Percentiles rank a stretch among this genome's conserved stretches.
These are phyloP conservation scores for Mycena haematopus DNA, from an alignment of 768 basidiomycete genomes.

Conservation along the genomic window DNA sequence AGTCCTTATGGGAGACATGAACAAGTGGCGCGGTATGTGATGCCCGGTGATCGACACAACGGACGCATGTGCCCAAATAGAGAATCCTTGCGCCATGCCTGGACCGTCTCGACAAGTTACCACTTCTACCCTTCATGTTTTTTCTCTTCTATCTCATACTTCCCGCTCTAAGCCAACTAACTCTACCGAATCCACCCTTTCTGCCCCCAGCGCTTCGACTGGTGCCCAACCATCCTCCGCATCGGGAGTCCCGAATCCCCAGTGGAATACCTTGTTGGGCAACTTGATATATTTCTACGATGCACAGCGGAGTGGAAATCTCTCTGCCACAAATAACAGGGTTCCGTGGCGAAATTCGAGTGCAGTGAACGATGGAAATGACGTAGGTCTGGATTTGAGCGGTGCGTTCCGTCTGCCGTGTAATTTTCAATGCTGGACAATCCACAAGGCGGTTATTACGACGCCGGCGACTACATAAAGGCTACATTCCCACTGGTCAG, in stretches of 20 bases:
- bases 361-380: constrained; percentile 75
- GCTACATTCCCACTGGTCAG: constrained; percentile 83
- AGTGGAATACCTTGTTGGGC: constrained; percentile 86
- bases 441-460: constrained; percentile 57
- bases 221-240: constrained; percentile 57
- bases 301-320: constrained; percentile 82
- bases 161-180: constrained; percentile 54
- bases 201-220: constrained; percentile 64
- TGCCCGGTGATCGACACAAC: too few relatives aligned
- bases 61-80: too few relatives aligned
- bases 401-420: constrained; percentile 44
- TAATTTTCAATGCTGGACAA: constrained; percentile 6
- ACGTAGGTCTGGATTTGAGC: constrained; percentile 74
- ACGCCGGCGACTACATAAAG: constrained; percentile 75
- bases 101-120: too few relatives aligned
- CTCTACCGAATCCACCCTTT: constrained; percentile 70
- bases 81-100: too few relatives aligned
- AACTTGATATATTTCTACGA: constrained; percentile 90
- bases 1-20: constrained; percentile 55
- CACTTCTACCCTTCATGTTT: background rate
- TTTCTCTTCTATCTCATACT: constrained; percentile 35
- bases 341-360: constrained; percentile 91
- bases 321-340: constrained; percentile 70
- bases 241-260: constrained; percentile 62
- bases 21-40: too few relatives aligned